Conservation (phyloP, 2,329 filamentous ascomycete species). For the Lasiodiplodia sp. region DNA sequence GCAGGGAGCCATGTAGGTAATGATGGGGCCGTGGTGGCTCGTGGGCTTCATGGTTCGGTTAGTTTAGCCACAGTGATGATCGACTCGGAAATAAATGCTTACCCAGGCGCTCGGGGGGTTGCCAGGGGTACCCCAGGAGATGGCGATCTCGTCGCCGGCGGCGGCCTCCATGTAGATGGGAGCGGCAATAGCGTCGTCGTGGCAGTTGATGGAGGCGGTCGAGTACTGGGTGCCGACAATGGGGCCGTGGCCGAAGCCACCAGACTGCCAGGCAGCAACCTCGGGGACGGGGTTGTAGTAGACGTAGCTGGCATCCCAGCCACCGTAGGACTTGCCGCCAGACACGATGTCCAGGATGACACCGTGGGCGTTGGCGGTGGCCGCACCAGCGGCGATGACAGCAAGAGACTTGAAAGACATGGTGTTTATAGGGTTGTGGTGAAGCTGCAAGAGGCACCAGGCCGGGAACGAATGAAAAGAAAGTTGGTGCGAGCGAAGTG, state of each 20-base stretch:
- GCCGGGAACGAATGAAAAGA: constrained; percentile 23
- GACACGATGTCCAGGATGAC: constrained; percentile 24
- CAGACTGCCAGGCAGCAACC: constrained; percentile 26
- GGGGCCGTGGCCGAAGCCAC: constrained; percentile 27
- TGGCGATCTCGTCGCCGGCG: constrained; percentile 22
- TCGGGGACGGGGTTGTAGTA: constrained; percentile 28
- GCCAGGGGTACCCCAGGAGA: constrained; percentile 23
- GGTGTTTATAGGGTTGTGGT: background rate
- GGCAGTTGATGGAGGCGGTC: constrained; percentile 20
- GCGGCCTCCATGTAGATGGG: constrained; percentile 24
- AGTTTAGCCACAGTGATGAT: background rate
- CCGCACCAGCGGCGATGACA: constrained; percentile 23
- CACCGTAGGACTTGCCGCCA: constrained; percentile 16
- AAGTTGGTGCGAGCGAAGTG: constrained; percentile 15
- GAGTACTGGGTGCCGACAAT: constrained; percentile 17
- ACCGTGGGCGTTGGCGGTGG: constrained; percentile 25
- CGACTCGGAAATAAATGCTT: background rate
- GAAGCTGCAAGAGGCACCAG: constrained; percentile 19
- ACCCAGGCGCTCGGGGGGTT: constrained; percentile 12
- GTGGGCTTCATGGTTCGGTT: constrained; percentile 8
- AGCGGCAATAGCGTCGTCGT: constrained; percentile 28
- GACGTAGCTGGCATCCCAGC: constrained; percentile 28
- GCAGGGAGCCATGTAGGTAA: constrained; percentile 40
- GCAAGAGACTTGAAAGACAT: constrained; percentile 29
- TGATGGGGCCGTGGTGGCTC: constrained; percentile 26